Conservation (phyloP, 225 moss, liverwort and hornwort genomes). For the Thuidium tamariscinum region DNA sequence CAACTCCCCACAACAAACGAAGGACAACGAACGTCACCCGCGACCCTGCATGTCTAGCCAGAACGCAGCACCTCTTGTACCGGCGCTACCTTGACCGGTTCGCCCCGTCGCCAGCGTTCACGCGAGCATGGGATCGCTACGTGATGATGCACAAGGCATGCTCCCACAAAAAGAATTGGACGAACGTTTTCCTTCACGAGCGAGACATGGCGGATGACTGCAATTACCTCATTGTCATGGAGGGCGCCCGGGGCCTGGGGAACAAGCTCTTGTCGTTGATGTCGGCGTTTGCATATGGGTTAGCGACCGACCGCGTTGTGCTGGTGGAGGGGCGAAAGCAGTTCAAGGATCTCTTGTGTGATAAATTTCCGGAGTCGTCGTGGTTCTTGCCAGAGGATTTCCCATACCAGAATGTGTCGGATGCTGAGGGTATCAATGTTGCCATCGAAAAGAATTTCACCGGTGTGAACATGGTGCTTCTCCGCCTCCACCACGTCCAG, state of each 20-base stretch:
- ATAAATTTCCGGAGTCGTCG: conserved; percentile 38
- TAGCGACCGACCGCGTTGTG: conserved; percentile 45
- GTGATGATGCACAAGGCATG: conserved; percentile 38
- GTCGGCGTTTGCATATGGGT: conserved; percentile 40
- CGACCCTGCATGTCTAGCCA: conserved; percentile 26
- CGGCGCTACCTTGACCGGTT: not conserved
- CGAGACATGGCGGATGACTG: conserved; percentile 12
- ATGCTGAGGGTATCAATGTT: not conserved
- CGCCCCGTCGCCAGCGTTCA: conserved; percentile 6
- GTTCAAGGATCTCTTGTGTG: conserved; percentile 31
- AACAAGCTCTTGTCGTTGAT: conserved; percentile 49
- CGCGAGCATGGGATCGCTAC: conserved; percentile 36
- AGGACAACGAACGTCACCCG: not conserved
- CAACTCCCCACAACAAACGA: not conserved
- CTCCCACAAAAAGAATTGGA: conserved; percentile 34
- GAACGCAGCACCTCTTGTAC: conserved; percentile 45
- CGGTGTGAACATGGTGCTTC: conserved; percentile 1
- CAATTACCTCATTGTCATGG: conserved; percentile 32
- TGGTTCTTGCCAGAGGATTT: conserved; percentile 45
- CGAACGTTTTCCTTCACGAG: conserved; percentile 17
- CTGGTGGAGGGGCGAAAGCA: conserved; percentile 25
- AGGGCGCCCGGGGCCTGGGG: conserved; percentile 16
- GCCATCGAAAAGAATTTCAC: conserved; percentile 26
- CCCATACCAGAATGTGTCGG: not conserved
- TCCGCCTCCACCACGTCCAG: conserved; percentile 42